A percentile compares a stretch with the other conserved stretches of the same genome.
phyloP scores from a whole-genome alignment of 352 stramenopile genomes.

The Phytophthora hibernalis region DNA sequence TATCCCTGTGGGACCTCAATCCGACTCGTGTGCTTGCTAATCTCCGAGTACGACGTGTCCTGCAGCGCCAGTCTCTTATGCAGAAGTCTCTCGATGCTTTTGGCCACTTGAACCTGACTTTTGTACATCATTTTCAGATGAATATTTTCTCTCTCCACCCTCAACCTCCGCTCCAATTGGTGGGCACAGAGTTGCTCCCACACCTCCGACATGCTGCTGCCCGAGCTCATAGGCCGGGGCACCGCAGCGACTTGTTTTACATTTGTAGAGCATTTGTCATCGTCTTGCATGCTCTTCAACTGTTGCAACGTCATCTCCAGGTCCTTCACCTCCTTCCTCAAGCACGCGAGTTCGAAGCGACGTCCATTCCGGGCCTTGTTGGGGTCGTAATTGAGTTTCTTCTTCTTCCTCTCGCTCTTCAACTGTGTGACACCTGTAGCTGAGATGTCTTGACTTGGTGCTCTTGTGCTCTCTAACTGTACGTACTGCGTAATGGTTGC shows the following conservation, averaged over 20 bases:
- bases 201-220: conserved; percentile 25
- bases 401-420: conserved; percentile 26
- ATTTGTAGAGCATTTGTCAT: conserved; percentile 9
- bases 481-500: neutral
- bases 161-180: conserved; percentile 32
- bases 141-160: conserved; percentile 43
- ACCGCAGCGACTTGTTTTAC: conserved; percentile 4
- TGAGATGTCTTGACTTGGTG: neutral
- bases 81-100: conserved; percentile 38
- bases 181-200: conserved; percentile 44
- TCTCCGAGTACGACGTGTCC: conserved; percentile 31
- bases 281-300: conserved; percentile 29
- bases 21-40: conserved; percentile 32
- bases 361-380: conserved; percentile 46
- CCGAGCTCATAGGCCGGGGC: neutral
- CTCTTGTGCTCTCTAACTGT: neutral
- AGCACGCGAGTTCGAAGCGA: conserved; percentile 39
- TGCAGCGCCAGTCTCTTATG: conserved; percentile 29
- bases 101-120: conserved; percentile 38
- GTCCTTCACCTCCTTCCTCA: conserved; percentile 41
- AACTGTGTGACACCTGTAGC: neutral
- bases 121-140: conserved; percentile 50
- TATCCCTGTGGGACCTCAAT: conserved; percentile 32
- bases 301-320: conserved; percentile 40
- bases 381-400: conserved; percentile 44